Evolutionary conservation across 2,329 filamentous ascomycete genomes (phyloP).

Genomic region (Colletotrichum caudatum): DNA sequence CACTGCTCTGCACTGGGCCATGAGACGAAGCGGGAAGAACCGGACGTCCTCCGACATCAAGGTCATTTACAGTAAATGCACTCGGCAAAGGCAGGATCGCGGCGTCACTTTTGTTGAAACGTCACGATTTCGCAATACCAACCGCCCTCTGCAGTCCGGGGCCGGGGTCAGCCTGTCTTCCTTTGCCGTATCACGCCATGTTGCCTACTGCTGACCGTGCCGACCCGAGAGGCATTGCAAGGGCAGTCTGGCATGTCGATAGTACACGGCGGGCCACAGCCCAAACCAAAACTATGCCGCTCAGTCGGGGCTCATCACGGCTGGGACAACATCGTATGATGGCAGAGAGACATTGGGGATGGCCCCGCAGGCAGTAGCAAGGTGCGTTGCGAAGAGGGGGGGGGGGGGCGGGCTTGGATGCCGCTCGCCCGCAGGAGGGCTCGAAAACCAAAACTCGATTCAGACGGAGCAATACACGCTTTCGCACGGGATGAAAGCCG

Average conservation of each 20-base stretch:
- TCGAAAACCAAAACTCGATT: conserved; percentile 2
- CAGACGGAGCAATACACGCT: conserved; percentile 22
- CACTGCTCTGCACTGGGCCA: not conserved
- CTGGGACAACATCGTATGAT: not conserved
- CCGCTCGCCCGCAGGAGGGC: conserved; percentile 12
- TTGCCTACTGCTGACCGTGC: not conserved
- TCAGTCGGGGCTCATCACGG: not conserved
- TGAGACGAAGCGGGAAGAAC: conserved; percentile 15
- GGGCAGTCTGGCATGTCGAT: not conserved
- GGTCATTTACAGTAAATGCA: not conserved
- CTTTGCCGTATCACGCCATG: conserved; percentile 3
- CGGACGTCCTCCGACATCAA: not conserved
- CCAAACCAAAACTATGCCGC: not conserved
- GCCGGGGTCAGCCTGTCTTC: not conserved
- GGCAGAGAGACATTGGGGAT: not conserved
- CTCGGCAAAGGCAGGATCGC: conserved; percentile 1
- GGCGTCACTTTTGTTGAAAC: not conserved
- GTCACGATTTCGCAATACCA: not conserved
- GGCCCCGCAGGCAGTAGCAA: not conserved
- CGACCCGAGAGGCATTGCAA: not conserved
- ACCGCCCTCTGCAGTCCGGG: not conserved
- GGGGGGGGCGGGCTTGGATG: not conserved
- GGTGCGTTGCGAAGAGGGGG: too few species aligned
- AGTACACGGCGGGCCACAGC: not conserved
- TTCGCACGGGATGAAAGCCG: conserved; percentile 16